Conservation (phyloP, 1,139 yeast species). For the Saccharomycopsis hybrid region DNA sequence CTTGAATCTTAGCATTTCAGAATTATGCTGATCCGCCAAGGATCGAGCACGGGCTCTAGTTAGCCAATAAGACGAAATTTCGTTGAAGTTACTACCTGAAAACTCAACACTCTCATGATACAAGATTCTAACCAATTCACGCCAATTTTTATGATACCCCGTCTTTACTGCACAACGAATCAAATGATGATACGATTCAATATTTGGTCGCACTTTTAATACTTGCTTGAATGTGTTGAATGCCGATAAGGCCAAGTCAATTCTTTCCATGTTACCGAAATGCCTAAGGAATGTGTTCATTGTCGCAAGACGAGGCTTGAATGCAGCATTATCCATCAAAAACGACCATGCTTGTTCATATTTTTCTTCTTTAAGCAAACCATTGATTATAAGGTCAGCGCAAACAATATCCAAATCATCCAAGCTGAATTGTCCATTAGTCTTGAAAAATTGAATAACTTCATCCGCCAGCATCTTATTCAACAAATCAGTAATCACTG, state of each 20-base stretch:
- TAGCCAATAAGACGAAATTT: slow-evolving; percentile 24
- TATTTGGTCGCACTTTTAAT: slow-evolving; percentile 27
- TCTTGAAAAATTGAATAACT: slow-evolving; percentile 11
- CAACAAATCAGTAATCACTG: slow-evolving; percentile 10
- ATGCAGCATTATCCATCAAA: slow-evolving; percentile 19
- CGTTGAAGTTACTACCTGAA: slow-evolving; percentile 20
- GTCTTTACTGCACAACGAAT: slow-evolving; percentile 30
- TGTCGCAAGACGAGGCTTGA: slow-evolving; percentile 23
- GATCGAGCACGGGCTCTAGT: slow-evolving; percentile 24
- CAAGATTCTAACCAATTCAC: slow-evolving; percentile 24
- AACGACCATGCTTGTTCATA: slow-evolving; percentile 28
- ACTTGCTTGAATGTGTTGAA: slow-evolving; percentile 27
- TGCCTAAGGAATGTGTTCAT: slow-evolving; percentile 28
- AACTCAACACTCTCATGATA: slow-evolving; percentile 23
- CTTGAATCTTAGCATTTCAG: slow-evolving; percentile 21
- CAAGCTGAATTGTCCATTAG: slow-evolving; percentile 4
- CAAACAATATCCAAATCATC: slow-evolving; percentile 10
- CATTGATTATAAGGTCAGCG: slow-evolving; percentile 25
- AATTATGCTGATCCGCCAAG: slow-evolving; percentile 21
- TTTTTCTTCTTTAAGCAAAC: slow-evolving; percentile 26
- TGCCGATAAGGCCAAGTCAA: slow-evolving; percentile 30
- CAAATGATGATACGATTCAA: slow-evolving; percentile 28
- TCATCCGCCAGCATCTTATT: slow-evolving; percentile 2
- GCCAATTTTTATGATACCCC: slow-evolving; percentile 28
- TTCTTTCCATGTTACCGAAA: slow-evolving; percentile 29